Conservation (phyloP, 192 early-diverging fungal species). For the Coemansia sp. region DNA sequence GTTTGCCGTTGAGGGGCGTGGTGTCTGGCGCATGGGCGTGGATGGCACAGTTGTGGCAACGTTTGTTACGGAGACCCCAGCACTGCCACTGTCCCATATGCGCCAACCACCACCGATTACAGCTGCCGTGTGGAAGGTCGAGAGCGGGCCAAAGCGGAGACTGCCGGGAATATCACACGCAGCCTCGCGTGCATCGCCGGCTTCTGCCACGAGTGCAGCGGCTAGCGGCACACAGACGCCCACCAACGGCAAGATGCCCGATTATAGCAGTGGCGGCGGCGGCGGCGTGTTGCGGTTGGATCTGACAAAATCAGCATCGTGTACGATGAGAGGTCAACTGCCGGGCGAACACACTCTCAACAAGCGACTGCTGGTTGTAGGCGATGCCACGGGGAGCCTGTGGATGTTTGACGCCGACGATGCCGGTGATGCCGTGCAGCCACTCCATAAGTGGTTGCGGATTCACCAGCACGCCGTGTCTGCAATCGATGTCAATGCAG, state of each 20-base stretch:
- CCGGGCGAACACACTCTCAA: background rate
- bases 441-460: slow-evolving; percentile 18
- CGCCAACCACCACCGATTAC: slow-evolving; percentile 11
- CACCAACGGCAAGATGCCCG: background rate
- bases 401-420: slow-evolving; percentile 31
- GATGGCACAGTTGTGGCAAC: slow-evolving; percentile 4
- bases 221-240: slow-evolving; percentile 1
- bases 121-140: slow-evolving; percentile 11
- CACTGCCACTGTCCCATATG: background rate
- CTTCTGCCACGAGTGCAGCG: background rate
- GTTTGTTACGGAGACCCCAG: background rate
- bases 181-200: background rate
- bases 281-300: slow-evolving; percentile 7
- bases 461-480: slow-evolving; percentile 34
- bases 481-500: slow-evolving; percentile 22
- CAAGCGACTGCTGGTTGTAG: slow-evolving; percentile 30
- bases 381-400: slow-evolving; percentile 33
- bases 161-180: background rate
- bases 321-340: background rate
- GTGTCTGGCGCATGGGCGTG: slow-evolving; percentile 24
- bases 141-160: background rate
- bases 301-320: background rate
- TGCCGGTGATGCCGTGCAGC: background rate
- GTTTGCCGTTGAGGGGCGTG: slow-evolving; percentile 21
- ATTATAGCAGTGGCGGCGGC: background rate